A percentile compares a stretch with the other conserved stretches of the same genome.
phyloP scores from a whole-genome alignment of 2,329 filamentous ascomycete species.

The Penicillium sp. region DNA sequence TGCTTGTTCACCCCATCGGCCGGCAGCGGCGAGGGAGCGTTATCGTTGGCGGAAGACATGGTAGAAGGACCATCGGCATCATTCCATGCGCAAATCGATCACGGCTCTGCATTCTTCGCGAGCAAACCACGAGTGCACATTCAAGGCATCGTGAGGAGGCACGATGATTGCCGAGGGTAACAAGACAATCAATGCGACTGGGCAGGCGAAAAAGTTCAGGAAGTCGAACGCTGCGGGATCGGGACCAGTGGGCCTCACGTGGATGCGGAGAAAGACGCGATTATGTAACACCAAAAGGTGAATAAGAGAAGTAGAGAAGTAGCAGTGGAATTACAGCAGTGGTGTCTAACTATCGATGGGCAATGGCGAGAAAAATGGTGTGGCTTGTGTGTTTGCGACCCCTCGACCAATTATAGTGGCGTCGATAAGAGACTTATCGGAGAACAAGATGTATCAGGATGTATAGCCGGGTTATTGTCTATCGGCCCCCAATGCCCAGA shows the following conservation, averaged over 20 bases:
- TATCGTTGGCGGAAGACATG: constrained; percentile 37
- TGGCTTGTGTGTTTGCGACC: too few relatives aligned
- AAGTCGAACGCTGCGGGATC: constrained; percentile 23
- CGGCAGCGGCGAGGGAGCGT: constrained; percentile 27
- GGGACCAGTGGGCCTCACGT: constrained; percentile 23
- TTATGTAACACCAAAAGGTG: constrained; percentile 19
- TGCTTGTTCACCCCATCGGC: constrained; percentile 34
- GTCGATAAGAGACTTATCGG: constrained; percentile 8
- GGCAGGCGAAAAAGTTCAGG: constrained; percentile 23
- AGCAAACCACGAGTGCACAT: constrained; percentile 3
- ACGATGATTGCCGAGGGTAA: constrained; percentile 17
- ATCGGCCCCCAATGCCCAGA: constrained; percentile 1
- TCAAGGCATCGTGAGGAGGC: constrained; percentile 19
- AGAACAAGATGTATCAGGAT: background rate
- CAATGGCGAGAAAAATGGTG: too few relatives aligned
- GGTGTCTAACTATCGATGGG: too few relatives aligned
- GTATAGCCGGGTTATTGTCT: constrained; percentile 4
- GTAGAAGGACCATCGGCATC: constrained; percentile 26
- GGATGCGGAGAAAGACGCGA: constrained; percentile 21
- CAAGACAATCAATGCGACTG: constrained; percentile 12
- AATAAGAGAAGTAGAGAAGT: too few relatives aligned
- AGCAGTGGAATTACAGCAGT: too few relatives aligned
- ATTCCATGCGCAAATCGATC: constrained; percentile 20
- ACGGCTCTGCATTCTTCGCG: constrained; percentile 20
- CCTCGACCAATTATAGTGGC: background rate